A percentile compares a stretch with the other conserved stretches of the same genome.
Conservation (phyloP, 192 early-diverging fungal species). For the Kappamyces sp. region DNA sequence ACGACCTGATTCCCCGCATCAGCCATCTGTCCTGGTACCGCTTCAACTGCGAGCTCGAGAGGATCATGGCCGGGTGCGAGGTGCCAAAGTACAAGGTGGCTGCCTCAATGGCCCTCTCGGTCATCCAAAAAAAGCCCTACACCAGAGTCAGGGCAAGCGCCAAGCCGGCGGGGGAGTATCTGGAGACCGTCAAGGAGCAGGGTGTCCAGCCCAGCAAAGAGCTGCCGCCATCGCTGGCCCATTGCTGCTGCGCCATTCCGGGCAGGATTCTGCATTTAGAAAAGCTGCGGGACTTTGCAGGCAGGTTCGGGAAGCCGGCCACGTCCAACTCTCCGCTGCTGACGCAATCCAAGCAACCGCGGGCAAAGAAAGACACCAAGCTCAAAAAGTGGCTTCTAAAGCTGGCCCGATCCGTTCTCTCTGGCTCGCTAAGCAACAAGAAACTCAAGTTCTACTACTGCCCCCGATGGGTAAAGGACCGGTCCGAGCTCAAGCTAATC, state of each 20-base stretch:
- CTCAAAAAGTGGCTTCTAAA: no score
- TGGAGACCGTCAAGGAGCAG: not conserved
- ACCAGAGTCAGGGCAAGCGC: not conserved
- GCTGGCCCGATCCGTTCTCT: no score
- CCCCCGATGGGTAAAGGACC: no score
- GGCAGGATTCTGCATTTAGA: slow-evolving; percentile 37
- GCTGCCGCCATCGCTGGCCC: not conserved
- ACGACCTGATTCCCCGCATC: slow-evolving; percentile 17
- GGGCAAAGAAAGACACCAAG: no score
- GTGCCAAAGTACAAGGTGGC: slow-evolving; percentile 11
- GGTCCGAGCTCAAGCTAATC: no score
- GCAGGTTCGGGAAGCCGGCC: no score
- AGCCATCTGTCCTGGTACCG: slow-evolving; percentile 14
- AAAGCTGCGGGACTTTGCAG: slow-evolving; percentile 20
- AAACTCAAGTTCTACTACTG: no score
- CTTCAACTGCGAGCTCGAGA: slow-evolving; percentile 9
- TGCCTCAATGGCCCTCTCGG: not conserved
- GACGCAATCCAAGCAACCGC: no score
- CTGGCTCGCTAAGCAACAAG: no score
- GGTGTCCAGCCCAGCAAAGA: not conserved
- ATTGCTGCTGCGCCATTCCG: slow-evolving; percentile 15
- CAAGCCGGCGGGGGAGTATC: not conserved
- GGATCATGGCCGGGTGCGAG: slow-evolving; percentile 4
- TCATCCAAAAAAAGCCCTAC: not conserved
- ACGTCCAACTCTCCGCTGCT: no score